These are phyloP conservation scores for Colletotrichum sp. DNA, from an alignment of 2,329 filamentous ascomycete species.

Conservation along the genomic window DNA sequence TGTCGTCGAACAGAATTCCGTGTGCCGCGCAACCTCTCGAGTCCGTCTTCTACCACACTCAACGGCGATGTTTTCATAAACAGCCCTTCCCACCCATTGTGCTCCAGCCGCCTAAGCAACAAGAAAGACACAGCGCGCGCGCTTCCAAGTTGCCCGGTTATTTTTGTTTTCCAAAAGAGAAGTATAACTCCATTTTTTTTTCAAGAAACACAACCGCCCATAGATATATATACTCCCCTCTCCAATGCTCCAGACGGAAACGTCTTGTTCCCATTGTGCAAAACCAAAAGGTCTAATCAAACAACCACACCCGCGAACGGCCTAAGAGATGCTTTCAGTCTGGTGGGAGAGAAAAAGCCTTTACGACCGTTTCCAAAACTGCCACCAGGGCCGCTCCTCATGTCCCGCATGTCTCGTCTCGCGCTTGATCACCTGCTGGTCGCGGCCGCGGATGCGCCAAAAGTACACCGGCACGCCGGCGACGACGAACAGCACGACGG, in stretches of 20 bases:
- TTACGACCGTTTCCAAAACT: constrained; percentile 60
- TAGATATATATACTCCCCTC: not conserved
- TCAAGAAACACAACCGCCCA: not conserved
- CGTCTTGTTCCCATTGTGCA: not conserved
- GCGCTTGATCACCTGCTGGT: constrained; percentile 52
- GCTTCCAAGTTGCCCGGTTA: not conserved
- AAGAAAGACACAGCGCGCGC: not conserved
- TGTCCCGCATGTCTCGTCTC: constrained; percentile 30
- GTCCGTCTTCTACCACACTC: not conserved
- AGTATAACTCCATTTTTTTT: not conserved
- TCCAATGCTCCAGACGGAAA: not conserved
- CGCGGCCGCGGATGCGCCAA: constrained; percentile 77
- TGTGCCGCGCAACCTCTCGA: not conserved
- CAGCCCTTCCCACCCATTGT: not conserved
- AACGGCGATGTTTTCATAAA: not conserved
- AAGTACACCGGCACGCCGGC: constrained; percentile 88
- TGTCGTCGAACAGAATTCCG: not conserved
- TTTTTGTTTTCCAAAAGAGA: not conserved
- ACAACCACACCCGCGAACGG: not conserved
- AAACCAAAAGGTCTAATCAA: not conserved
- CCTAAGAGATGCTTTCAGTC: not conserved
- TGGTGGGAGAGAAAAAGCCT: not conserved
- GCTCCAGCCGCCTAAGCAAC: not conserved
- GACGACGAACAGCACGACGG: constrained; percentile 84
- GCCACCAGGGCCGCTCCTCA: constrained; percentile 54